Evolutionary conservation across 1,284 basidiomycete species (phyloP), one percentile per base, ranked within the genome.

Genomic region (Ceratobasidium sp.): DNA sequence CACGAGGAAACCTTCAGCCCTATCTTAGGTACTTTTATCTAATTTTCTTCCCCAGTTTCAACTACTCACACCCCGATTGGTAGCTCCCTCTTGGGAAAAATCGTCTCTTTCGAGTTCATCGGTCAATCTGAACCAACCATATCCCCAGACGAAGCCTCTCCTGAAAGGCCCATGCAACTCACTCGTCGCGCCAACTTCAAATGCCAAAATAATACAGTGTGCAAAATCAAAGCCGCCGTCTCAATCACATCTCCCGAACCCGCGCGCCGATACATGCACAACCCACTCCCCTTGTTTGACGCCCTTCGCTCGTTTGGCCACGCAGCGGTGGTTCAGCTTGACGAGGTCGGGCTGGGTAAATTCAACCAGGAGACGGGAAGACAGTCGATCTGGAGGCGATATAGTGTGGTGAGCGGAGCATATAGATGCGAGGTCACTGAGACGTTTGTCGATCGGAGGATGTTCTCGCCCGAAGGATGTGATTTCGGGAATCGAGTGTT

Each of bases 351-450:
- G 40, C 3, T 59, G 12, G 54, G 52, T 13, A 38, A 38, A 17
- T 1, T 48, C 1, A 57, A 73, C 54, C 10, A 2, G 15, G 70
- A 73, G 42, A 73, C 70, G 17, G 70, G 70, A 17, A 56, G 57
- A 20, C 70, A 73, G 44, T 44, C 70, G 33, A 73, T 73, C 23
- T 73, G 70, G 70, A 61, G 70, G 56, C 33, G 42, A 9, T 73
- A 73, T 62, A 73, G 57, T 44, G 70, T 73, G 3, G 70, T 73
- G 26, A 73, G 70, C 46, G 70, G 70, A 20, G 57, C 56, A 26
- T 73, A 62, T 40, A 73, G 44, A 44, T 73, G 70, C 70, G 42
- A 73, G 44, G 70, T 73, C 10, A 73, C 54, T 23, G 70, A 73
- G 52, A 73, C 40, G n/a, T 73, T 73, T 62, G 57, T 73, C 23